These are phyloP conservation scores for Rusavskia elegans DNA, from an alignment of 495 filamentous ascomycete species.

Conservation along the genomic window DNA sequence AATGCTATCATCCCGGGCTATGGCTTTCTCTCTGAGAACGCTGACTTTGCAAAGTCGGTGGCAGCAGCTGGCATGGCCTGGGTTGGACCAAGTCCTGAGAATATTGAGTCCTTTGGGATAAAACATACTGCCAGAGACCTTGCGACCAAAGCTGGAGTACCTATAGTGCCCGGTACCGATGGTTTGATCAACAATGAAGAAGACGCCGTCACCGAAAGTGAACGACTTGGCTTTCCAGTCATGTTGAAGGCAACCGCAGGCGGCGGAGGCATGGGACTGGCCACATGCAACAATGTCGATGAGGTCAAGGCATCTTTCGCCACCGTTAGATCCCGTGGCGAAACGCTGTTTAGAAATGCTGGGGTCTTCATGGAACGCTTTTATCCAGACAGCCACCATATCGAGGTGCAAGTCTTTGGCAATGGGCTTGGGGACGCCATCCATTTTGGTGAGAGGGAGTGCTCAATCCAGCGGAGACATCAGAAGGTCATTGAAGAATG, in stretches of 20 bases:
- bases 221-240: conserved; percentile 34
- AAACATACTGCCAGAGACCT: conserved; percentile 40
- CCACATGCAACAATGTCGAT: conserved; percentile 20
- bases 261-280: conserved; percentile 41
- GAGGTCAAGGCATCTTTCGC: conserved; percentile 24
- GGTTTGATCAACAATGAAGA: conserved; percentile 30
- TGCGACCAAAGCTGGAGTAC: conserved; percentile 33
- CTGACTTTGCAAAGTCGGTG: conserved; percentile 34
- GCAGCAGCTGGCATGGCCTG: conserved; percentile 34
- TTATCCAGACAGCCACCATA: conserved; percentile 26
- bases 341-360: conserved; percentile 28
- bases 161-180: conserved; percentile 35
- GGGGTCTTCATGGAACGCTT: conserved; percentile 31
- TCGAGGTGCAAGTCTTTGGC: conserved; percentile 32
- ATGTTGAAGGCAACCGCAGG: conserved; percentile 44
- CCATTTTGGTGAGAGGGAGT: conserved; percentile 28
- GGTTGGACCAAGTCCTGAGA: conserved; percentile 35
- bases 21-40: conserved; percentile 44
- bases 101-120: conserved; percentile 38
- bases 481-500: conserved; percentile 42
- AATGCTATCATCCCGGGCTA: conserved; percentile 41
- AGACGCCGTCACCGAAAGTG: conserved; percentile 25
- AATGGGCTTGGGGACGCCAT: conserved; percentile 27
- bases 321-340: conserved; percentile 22
- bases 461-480: conserved; percentile 32